Base-by-base conservation (phyloP, 2,329 filamentous ascomycete genomes). In the Grosmannia huntii region DNA sequence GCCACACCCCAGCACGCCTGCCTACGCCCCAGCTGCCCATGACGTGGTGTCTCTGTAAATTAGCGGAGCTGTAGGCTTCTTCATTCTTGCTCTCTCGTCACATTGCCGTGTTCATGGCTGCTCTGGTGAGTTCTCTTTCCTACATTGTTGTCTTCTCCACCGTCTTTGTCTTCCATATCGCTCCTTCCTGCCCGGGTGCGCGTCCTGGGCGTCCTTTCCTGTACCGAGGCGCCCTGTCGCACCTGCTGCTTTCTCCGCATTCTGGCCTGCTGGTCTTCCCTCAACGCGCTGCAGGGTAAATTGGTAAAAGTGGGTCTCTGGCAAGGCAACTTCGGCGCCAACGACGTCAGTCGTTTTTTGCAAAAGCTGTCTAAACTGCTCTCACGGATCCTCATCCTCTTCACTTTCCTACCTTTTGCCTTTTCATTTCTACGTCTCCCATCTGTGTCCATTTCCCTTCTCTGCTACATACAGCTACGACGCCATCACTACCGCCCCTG, bases 101-200 rank as follows among this genome's bases (percentile, higher is more conserved):
- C n/a, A 1, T 10, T 23, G 23, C 28, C 33, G 33, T 38, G 41
- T 57, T 41, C 33, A 59, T 59, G 57, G 57, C 57, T 48, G 57
- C 57, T n/a, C 21, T 59, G 25, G 57, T 59, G 49, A 56, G 57
- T 59, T 9, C 5, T 46, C 12, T 38, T 28, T 16, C 14, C 14
- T 14, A 11, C 28, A n/a, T 31, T 44, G 19, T 41, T 16, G 51
- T n/a, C 11, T 44, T 59, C 36, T 52, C 33, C 23, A 12, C 51
- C 38, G 27, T 54, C 31, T 33, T n/a, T 41, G 53, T 41, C 27
- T 25, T 33, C 7, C 31, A 33, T 33, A 11, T 49, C 25, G 14
- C 10, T 53, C 31, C 38, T 36, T 55, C 53, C 46, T 36, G 49
- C 38, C n/a, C 11, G 41, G n/a, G 36, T 16, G 9, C n/a, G 19